A percentile compares a stretch with the other conserved stretches of the same genome.
Evolutionary conservation across 371 early-diverging fungal species (phyloP).

Genomic region (Fennellomyces sp.): DNA sequence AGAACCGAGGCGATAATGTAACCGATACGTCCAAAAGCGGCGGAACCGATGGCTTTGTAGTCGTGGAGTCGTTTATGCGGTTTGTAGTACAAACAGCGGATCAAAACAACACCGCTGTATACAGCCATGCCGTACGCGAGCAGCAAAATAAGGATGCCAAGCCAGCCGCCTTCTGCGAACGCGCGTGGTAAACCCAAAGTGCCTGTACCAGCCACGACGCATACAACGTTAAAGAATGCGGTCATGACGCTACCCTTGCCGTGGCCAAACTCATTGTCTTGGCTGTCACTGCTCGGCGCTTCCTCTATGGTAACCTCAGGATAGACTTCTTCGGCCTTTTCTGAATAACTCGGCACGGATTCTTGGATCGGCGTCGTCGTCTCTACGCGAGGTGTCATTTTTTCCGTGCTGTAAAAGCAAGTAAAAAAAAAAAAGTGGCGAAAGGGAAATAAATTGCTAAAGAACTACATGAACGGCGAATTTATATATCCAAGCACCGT

Average conservation of each 20-base stretch:
- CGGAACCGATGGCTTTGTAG: conserved; percentile 66
- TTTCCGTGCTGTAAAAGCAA: not conserved
- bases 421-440: not conserved
- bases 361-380: not conserved
- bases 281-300: not conserved
- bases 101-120: conserved; percentile 41
- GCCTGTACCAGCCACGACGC: conserved; percentile 88
- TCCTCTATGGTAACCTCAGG: not conserved
- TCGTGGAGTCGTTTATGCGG: conserved; percentile 57
- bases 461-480: not conserved
- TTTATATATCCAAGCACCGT: no score
- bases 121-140: conserved; percentile 39
- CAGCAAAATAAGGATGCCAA: conserved; percentile 46
- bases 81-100: conserved; percentile 44
- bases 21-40: conserved; percentile 57
- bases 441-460: no score
- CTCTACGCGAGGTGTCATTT: not conserved
- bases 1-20: conserved; percentile 67
- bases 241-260: conserved; percentile 44
- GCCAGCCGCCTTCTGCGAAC: conserved; percentile 45
- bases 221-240: conserved; percentile 67
- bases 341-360: not conserved
- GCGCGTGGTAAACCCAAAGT: conserved; percentile 71
- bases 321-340: not conserved
- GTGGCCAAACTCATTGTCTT: conserved; percentile 30